Conservation (phyloP, 2,329 filamentous ascomycete genomes). For the Cladophialophora psammophila region DNA sequence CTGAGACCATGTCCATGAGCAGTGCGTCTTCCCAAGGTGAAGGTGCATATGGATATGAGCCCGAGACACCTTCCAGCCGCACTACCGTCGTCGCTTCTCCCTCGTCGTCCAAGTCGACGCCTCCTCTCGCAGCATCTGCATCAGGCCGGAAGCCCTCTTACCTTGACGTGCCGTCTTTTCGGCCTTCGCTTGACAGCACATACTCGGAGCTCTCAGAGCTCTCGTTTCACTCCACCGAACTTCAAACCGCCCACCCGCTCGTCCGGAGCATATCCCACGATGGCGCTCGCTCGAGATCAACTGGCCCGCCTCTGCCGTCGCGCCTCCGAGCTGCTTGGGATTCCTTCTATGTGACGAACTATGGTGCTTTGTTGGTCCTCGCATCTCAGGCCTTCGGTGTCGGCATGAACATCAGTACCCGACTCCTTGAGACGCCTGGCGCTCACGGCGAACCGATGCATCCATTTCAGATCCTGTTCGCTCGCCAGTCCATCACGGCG, state of each 20-base stretch:
- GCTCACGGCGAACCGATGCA: constrained; percentile 75
- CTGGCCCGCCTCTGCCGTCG: constrained; percentile 31
- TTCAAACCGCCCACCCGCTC: constrained; percentile 29
- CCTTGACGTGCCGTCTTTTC: constrained; percentile 32
- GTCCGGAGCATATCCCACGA: constrained; percentile 31
- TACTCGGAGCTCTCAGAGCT: constrained; percentile 42
- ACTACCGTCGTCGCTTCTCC: constrained; percentile 21
- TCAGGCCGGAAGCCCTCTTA: constrained; percentile 10
- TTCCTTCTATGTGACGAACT: constrained; percentile 69
- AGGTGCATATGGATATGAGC: not conserved
- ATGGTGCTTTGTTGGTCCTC: constrained; percentile 75
- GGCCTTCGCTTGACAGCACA: constrained; percentile 36
- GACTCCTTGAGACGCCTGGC: constrained; percentile 73
- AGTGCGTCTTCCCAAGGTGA: not conserved
- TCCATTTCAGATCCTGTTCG: constrained; percentile 84
- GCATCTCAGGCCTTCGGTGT: constrained; percentile 81
- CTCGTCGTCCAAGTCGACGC: constrained; percentile 16
- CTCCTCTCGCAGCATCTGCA: not conserved
- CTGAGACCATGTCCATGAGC: constrained; percentile 28
- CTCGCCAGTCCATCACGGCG: constrained; percentile 77
- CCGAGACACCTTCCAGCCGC: constrained; percentile 17
- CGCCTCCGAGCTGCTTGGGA: constrained; percentile 43
- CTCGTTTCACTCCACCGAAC: constrained; percentile 38
- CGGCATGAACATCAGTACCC: constrained; percentile 82
- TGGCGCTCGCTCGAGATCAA: constrained; percentile 15